Conservation (phyloP, 768 basidiomycete species). For the Rhizopogon sp. region DNA sequence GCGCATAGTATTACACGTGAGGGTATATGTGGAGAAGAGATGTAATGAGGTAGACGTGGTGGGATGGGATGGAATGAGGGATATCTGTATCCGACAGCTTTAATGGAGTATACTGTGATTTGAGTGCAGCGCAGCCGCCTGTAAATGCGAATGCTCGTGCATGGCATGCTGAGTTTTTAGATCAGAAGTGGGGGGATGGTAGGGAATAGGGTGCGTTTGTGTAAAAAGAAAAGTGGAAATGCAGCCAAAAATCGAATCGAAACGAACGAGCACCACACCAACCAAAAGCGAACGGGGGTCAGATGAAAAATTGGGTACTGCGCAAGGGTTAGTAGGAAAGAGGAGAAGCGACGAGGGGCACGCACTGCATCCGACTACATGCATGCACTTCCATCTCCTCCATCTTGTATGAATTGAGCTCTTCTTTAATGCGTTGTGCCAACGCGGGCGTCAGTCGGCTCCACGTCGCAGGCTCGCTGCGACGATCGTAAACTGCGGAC, state of each 20-base stretch:
- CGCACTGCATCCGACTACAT: conserved; percentile 85
- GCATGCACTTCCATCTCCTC: conserved; percentile 99
- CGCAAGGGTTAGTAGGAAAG: conserved; percentile 6
- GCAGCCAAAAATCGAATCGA: not conserved
- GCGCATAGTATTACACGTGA: conserved; percentile 34
- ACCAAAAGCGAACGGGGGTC: conserved; percentile 22
- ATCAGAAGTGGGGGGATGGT: conserved; percentile 2
- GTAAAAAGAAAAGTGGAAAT: not conserved
- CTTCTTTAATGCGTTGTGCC: conserved; percentile 97
- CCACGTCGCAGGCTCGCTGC: conserved; percentile 96
- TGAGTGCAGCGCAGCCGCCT: conserved; percentile 13
- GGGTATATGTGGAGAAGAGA: conserved; percentile 27
- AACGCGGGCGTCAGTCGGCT: conserved; percentile 91
- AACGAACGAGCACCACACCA: not conserved
- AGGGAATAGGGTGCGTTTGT: not conserved
- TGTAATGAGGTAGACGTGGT: not conserved
- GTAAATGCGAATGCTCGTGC: conserved; percentile 14
- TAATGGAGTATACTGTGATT: conserved; percentile 14
- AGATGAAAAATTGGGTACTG: conserved; percentile 89
- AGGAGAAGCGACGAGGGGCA: conserved; percentile 18
- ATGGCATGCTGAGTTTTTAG: conserved; percentile 6
- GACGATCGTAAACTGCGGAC: conserved; percentile 83
- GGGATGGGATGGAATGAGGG: conserved; percentile 16
- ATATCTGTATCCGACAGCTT: conserved; percentile 23
- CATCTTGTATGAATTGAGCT: conserved; percentile 98